A percentile compares a stretch with the other conserved stretches of the same genome.
Conservation (phyloP, 2,329 filamentous ascomycete species). For the Monilinia aucupariae region DNA sequence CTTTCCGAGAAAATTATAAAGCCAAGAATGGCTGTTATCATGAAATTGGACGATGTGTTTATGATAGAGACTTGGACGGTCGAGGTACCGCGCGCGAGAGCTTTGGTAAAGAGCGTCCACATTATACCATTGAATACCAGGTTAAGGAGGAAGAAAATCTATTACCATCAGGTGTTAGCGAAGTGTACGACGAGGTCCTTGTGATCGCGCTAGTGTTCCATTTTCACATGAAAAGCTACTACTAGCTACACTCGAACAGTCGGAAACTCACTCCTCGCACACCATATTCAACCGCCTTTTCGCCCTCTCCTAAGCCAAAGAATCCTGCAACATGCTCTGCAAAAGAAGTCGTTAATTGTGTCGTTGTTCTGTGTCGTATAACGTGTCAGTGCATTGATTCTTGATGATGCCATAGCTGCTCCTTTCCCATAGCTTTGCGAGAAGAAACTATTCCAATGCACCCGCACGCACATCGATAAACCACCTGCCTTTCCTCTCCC, state of each 20-base stretch:
- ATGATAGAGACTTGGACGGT: constrained; percentile 77
- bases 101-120: constrained; percentile 79
- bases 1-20: constrained; percentile 64
- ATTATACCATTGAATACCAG: constrained; percentile 44
- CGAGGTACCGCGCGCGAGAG: constrained; percentile 66
- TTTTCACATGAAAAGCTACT: not conserved
- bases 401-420: not conserved
- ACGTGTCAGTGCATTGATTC: constrained; percentile 11
- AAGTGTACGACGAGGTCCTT: not conserved
- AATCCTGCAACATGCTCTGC: constrained; percentile 42
- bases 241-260: not conserved
- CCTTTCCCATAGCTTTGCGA: not conserved
- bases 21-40: constrained; percentile 69
- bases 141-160: constrained; percentile 20
- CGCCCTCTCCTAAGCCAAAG: constrained; percentile 42
- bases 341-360: constrained; percentile 49
- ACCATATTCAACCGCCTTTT: constrained; percentile 44
- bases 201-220: not conserved
- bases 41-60: constrained; percentile 77
- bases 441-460: not conserved
- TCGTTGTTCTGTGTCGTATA: constrained; percentile 44
- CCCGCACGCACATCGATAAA: not conserved
- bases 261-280: constrained; percentile 44
- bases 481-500: not conserved
- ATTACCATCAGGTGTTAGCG: not conserved